Conservation (phyloP, 257 asterid species). For the Nicotiana noctiflora region DNA sequence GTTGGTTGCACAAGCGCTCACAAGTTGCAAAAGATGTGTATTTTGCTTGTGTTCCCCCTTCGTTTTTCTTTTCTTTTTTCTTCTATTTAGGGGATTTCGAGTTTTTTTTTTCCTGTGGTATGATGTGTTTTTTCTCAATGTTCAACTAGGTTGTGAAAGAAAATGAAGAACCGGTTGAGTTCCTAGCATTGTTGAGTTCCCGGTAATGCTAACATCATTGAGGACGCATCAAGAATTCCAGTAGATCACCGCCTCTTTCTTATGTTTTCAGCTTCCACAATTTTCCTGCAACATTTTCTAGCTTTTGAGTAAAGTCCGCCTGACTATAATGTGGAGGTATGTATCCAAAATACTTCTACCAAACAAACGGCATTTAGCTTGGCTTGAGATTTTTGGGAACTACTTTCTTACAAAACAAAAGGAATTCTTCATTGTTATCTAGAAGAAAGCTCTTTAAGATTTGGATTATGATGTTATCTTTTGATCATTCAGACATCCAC, state of each 20-base stretch:
- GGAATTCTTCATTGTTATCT: neutral
- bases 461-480: neutral
- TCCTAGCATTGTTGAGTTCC: constrained; percentile 28
- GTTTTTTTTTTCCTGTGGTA: no score
- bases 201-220: constrained; percentile 11
- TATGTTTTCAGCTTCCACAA: constrained; percentile 17
- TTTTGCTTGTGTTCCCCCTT: neutral
- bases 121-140: neutral
- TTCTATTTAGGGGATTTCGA: neutral
- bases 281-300: constrained; percentile 1
- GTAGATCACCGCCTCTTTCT: neutral
- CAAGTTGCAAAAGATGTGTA: neutral
- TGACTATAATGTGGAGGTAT: constrained; percentile 6
- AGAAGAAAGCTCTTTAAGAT: neutral
- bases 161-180: constrained; percentile 42
- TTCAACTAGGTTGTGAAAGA: constrained; percentile 35
- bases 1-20: neutral
- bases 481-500: neutral
- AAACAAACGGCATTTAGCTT: neutral
- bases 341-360: neutral
- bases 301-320: constrained; percentile 7
- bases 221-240: constrained; percentile 10
- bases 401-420: no score
- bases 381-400: neutral
- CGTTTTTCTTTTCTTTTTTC: neutral